Evolutionary conservation across 2,329 filamentous ascomycete species (phyloP).

Genomic region (Penicillium polonicum): DNA sequence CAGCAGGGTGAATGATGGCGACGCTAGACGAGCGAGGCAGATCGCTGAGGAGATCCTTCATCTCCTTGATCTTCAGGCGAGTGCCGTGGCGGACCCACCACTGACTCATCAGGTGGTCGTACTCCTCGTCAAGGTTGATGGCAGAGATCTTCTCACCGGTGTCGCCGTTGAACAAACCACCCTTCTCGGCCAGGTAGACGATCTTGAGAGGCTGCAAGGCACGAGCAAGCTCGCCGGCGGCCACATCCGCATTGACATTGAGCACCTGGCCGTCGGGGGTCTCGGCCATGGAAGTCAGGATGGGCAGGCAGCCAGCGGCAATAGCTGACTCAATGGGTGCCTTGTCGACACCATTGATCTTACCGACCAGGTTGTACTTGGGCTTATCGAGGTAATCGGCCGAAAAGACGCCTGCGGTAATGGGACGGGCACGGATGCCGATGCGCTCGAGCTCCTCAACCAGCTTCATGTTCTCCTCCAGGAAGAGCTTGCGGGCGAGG

Average conservation of each 20-base stretch:
- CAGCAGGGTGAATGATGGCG: conserved; percentile 94
- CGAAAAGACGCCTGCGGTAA: conserved; percentile 84
- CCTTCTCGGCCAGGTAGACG: conserved; percentile 97
- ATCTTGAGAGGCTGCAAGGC: conserved; percentile 92
- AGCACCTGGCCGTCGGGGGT: conserved; percentile 85
- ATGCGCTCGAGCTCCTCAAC: conserved; percentile 86
- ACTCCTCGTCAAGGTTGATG: conserved; percentile 97
- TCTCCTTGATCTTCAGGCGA: conserved; percentile 94
- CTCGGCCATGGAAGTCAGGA: conserved; percentile 95
- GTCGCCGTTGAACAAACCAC: conserved; percentile 89
- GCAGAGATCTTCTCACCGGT: conserved; percentile 93
- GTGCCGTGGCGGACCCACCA: conserved; percentile 95
- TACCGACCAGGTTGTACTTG: conserved; percentile 92
- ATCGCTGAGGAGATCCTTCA: conserved; percentile 86
- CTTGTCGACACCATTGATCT: conserved; percentile 91
- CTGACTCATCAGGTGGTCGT: conserved; percentile 86
- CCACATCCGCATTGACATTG: conserved; percentile 97
- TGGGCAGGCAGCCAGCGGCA: conserved; percentile 83
- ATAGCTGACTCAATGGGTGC: conserved; percentile 88
- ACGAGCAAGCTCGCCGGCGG: conserved; percentile 86
- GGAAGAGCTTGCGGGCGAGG: conserved; percentile 85
- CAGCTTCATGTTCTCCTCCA: conserved; percentile 92
- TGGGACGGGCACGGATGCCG: conserved; percentile 82
- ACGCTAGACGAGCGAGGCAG: conserved; percentile 91
- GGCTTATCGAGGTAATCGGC: conserved; percentile 96